Evolutionary conservation across 257 asterid genomes (phyloP), one percentile per base, ranked within the genome.

Genomic region (Solanum raphanifolium): DNA sequence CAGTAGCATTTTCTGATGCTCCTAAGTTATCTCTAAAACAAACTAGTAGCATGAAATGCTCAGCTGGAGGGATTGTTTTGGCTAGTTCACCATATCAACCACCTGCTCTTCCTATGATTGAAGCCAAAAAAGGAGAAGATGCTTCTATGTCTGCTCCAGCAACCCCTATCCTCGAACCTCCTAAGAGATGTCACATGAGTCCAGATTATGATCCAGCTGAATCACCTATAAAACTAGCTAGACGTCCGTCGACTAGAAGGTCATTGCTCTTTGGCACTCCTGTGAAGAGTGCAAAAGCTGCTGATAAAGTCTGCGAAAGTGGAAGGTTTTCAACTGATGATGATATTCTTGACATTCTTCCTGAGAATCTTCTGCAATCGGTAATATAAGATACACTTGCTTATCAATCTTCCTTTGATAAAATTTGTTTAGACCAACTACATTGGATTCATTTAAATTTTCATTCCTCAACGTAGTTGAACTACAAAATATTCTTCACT

Each of bases 181-280:
- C 95, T 6, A 95, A 92, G 90, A 93, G 97, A 91, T 83, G 95
- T 84, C 71, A 84, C 90, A 92, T 92, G 98, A 96, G 96, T 91
- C 95, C 98, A 4, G 94, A 91, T n/a, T n/a, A n/a, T 73, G 91
- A 90, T 87, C 86, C 91, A 55, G 88, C 74, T 82, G 87, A 87
- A 41, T 82, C 94, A 7, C 94, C 93, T 5, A 90, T 62, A 88
- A 95, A 94, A 91, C 92, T 94, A 12, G 89, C 87, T 13, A 93
- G 94, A 86, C 94, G 96, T 29, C 91, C 96, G 34, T 92, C 94
- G 7, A 88, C 94, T 52, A 93, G 90, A 74, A 90, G 98, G 90
- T 88, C 85, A 0, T 79, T 96, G 92, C 89, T 82, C 88, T 95
- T 94, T 7, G 99, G 94, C 83, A 91, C 98, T 18, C 96, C 98